These are phyloP conservation scores for Cyclotella baltica DNA, from an alignment of 108 stramenopile genomes.

Conservation along the genomic window DNA sequence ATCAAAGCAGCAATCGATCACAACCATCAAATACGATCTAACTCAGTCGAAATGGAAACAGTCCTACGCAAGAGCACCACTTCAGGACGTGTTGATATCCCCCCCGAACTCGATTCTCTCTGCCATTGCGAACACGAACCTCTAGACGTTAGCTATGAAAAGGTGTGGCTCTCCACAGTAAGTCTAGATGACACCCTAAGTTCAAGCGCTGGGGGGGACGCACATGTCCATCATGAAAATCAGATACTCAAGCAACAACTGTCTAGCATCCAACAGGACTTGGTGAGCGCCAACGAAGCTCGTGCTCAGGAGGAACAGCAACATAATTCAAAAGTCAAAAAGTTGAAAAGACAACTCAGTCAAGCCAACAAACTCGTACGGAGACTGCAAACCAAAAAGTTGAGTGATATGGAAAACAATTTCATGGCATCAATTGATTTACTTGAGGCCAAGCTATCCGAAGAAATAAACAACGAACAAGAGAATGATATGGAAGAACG, in stretches of 20 bases:
- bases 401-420: constrained; percentile 14
- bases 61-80: neutral
- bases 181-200: neutral
- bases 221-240: constrained; percentile 3
- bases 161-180: neutral
- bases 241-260: neutral
- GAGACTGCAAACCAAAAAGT: neutral
- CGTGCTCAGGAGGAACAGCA: neutral
- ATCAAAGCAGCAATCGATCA: constrained; percentile 4
- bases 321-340: neutral
- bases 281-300: neutral
- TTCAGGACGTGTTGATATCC: neutral
- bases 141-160: neutral
- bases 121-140: too few relatives aligned
- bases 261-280: neutral
- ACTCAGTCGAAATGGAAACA: constrained; percentile 5
- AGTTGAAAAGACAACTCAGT: neutral
- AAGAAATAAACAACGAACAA: constrained; percentile 6
- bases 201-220: neutral
- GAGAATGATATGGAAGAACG: constrained; percentile 6
- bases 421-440: neutral
- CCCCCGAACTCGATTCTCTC: neutral
- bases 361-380: neutral
- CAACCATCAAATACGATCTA: neutral
- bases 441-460: constrained; percentile 2